Percentiles rank a stretch among this genome's conserved stretches.
These are phyloP conservation scores for Saccharomycopsis babjevae DNA, from an alignment of 805 yeast species.

Conservation along the genomic window DNA sequence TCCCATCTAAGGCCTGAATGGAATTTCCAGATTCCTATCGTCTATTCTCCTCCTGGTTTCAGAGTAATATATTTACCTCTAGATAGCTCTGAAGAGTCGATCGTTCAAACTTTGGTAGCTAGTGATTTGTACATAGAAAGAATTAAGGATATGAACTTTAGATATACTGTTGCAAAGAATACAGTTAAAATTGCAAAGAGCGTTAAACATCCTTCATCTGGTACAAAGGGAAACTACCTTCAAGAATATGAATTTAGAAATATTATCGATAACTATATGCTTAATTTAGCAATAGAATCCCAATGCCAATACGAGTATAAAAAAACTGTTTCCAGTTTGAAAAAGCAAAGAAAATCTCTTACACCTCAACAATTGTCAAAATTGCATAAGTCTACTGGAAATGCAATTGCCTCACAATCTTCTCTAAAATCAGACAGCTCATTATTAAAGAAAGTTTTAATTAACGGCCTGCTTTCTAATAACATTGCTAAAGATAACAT, in stretches of 20 bases:
- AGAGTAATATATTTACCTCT: conserved; percentile 43
- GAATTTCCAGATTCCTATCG: conserved; percentile 40
- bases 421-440: conserved; percentile 13
- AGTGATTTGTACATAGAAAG: conserved; percentile 63
- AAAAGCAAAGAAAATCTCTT: conserved; percentile 28
- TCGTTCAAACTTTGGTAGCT: conserved; percentile 39
- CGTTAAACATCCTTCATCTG: conserved; percentile 9
- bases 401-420: conserved; percentile 7
- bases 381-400: conserved; percentile 8
- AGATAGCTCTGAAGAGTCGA: conserved; percentile 36
- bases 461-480: conserved; percentile 17
- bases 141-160: conserved; percentile 42
- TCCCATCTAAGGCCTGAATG: conserved; percentile 43
- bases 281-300: conserved; percentile 58
- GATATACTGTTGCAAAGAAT: conserved; percentile 49
- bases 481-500: conserved; percentile 10
- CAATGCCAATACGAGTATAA: conserved; percentile 62
- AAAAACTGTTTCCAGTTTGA: conserved; percentile 36
- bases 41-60: conserved; percentile 30
- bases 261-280: conserved; percentile 56
- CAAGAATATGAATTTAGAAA: conserved; percentile 61
- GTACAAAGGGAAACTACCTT: conserved; percentile 21
- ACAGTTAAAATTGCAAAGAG: conserved; percentile 48
- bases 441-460: conserved; percentile 27
- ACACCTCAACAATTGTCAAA: conserved; percentile 4